Evolutionary conservation across 371 early-diverging fungal species (phyloP).

Genomic region (Mucor irregularis): DNA sequence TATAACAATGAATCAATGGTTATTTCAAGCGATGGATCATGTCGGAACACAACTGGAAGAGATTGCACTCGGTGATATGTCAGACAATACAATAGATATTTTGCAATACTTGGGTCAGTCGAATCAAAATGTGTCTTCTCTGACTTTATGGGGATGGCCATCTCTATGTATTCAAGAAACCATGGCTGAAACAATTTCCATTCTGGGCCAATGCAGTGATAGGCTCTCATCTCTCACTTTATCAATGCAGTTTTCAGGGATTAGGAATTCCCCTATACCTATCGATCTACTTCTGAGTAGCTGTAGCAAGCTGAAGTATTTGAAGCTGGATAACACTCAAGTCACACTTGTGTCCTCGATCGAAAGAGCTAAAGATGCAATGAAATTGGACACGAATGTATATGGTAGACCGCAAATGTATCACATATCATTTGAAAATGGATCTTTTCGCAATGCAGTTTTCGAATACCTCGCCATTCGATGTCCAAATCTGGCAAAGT

Average conservation of each 20-base stretch:
- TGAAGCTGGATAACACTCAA: slow-evolving; percentile 11
- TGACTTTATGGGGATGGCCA: slow-evolving; percentile 28
- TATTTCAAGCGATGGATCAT: slow-evolving; percentile 14
- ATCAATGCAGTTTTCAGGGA: slow-evolving; percentile 24
- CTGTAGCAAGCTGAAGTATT: neutral
- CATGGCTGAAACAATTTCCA: slow-evolving; percentile 10
- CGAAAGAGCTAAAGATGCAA: neutral
- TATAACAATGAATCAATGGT: slow-evolving; percentile 7
- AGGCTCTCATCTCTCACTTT: slow-evolving; percentile 2
- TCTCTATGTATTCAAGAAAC: slow-evolving; percentile 16
- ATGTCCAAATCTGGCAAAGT: neutral
- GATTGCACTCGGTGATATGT: slow-evolving; percentile 19
- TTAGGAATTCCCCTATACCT: slow-evolving; percentile 12
- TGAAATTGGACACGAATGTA: neutral
- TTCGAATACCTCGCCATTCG: slow-evolving; percentile 5
- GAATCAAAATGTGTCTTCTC: slow-evolving; percentile 7
- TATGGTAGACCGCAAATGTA: neutral
- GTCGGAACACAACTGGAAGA: slow-evolving; percentile 3
- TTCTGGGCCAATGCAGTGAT: slow-evolving; percentile 11
- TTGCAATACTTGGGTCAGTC: slow-evolving; percentile 5
- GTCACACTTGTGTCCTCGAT: neutral
- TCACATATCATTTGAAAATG: slow-evolving; percentile 4
- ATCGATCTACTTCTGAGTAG: neutral
- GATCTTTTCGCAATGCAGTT: slow-evolving; percentile 14
- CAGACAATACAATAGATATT: slow-evolving; percentile 11